Conservation (phyloP, 2,329 filamentous ascomycete species). For the Aspergillus brasiliensis region DNA sequence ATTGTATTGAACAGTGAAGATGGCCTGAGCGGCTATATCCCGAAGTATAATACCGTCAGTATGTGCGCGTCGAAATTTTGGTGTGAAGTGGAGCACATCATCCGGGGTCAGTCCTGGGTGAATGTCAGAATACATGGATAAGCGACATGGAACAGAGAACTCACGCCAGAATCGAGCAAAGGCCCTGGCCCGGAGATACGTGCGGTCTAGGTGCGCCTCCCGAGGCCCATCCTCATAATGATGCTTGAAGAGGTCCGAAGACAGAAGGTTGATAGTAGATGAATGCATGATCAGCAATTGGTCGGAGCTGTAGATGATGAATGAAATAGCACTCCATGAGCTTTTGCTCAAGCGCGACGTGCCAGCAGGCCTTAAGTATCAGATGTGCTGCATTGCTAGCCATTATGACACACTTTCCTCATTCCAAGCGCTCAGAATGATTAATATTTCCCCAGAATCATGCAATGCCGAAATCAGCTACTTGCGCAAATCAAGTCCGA, state of each 20-base stretch:
- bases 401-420: no score
- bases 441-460: no score
- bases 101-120: not conserved
- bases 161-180: slow-evolving; percentile 5
- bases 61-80: slow-evolving; percentile 6
- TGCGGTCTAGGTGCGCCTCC: not conserved
- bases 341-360: no score
- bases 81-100: slow-evolving; percentile 2
- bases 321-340: no score
- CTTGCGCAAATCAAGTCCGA: no score
- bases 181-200: slow-evolving; percentile 11
- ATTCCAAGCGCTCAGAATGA: no score
- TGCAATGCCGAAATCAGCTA: no score
- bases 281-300: not conserved
- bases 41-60: slow-evolving; percentile 1
- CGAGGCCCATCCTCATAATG: not conserved
- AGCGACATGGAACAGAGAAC: not conserved
- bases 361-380: no score
- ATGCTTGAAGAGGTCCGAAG: slow-evolving; percentile 1
- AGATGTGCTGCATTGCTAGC: no score
- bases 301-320: not conserved
- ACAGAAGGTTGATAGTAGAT: slow-evolving; percentile 4
- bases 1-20: slow-evolving; percentile 24
- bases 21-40: slow-evolving; percentile 8
- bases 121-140: not conserved